Percentiles rank a stretch among this genome's conserved stretches.
phyloP scores from a whole-genome alignment of 768 basidiomycete genomes.

The Russula vinacea region DNA sequence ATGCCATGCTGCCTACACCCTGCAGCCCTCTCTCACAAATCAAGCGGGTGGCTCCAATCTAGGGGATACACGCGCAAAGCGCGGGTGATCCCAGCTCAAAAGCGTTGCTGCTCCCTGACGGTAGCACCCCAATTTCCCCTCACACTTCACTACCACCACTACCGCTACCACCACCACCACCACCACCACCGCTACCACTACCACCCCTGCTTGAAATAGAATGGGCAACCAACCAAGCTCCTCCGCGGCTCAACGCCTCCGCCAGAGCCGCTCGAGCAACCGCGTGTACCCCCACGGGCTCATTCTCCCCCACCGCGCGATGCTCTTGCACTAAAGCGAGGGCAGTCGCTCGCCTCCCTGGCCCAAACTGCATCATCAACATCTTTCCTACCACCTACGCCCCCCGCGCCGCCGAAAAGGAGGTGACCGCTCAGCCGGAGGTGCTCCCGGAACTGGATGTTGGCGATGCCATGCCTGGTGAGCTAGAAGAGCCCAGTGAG shows the following conservation, averaged over 20 bases:
- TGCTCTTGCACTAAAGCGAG: slow-evolving; percentile 25
- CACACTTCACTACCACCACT: slow-evolving; percentile 1
- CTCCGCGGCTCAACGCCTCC: slow-evolving; percentile 22
- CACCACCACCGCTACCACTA: too few species aligned
- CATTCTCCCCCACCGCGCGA: slow-evolving; percentile 25
- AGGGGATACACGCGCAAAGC: slow-evolving; percentile 21
- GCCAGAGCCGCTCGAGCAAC: slow-evolving; percentile 11
- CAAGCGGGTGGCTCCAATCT: slow-evolving; percentile 13
- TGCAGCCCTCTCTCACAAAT: slow-evolving; percentile 19
- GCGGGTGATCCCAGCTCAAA: slow-evolving; percentile 22
- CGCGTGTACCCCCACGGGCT: slow-evolving; percentile 22
- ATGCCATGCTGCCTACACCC: slow-evolving; percentile 27
- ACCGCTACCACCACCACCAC: too few species aligned
- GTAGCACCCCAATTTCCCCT: slow-evolving; percentile 8
- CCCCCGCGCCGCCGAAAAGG: not conserved
- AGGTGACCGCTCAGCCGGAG: not conserved
- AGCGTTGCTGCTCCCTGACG: slow-evolving; percentile 3
- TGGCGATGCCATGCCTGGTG: slow-evolving; percentile 22
- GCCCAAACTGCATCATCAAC: slow-evolving; percentile 2
- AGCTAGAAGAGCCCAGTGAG: slow-evolving; percentile 16
- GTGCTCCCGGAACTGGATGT: slow-evolving; percentile 20
- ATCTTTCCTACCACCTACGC: not conserved
- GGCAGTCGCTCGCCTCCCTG: slow-evolving; percentile 23
- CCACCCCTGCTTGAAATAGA: slow-evolving; percentile 10
- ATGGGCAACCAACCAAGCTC: slow-evolving; percentile 29